These are phyloP conservation scores for Tricholoma bakamatsutake DNA, from an alignment of 768 basidiomycete genomes.

Conservation along the genomic window DNA sequence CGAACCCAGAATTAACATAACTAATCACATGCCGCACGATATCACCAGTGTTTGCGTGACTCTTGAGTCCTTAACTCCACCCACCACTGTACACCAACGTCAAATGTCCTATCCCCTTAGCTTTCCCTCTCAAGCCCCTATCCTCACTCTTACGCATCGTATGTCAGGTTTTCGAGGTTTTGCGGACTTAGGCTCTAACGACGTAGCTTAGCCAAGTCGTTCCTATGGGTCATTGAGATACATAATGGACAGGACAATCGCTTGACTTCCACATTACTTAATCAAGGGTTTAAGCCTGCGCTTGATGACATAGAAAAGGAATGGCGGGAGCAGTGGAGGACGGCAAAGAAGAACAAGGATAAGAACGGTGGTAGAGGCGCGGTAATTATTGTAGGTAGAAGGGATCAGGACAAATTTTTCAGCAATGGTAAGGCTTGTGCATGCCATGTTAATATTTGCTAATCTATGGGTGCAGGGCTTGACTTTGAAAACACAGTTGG, in stretches of 20 bases:
- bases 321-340: slow-evolving; percentile 55
- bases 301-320: slow-evolving; percentile 67
- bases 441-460: background rate
- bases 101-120: slow-evolving; percentile 42
- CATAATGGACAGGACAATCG: slow-evolving; percentile 76
- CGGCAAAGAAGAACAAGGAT: slow-evolving; percentile 36
- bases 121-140: slow-evolving; percentile 43
- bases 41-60: too few species aligned
- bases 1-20: too few species aligned
- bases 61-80: background rate
- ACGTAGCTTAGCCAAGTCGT: slow-evolving; percentile 42
- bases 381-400: slow-evolving; percentile 70
- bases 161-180: slow-evolving; percentile 10
- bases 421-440: slow-evolving; percentile 55
- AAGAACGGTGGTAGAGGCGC: slow-evolving; percentile 58
- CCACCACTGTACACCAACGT: background rate
- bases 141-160: slow-evolving; percentile 71
- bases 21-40: too few species aligned
- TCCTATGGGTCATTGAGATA: slow-evolving; percentile 73
- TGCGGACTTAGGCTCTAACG: background rate
- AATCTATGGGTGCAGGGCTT: slow-evolving; percentile 40
- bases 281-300: slow-evolving; percentile 59
- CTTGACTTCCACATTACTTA: slow-evolving; percentile 52
- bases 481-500: slow-evolving; percentile 47
- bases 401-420: slow-evolving; percentile 82